A percentile compares a stretch with the other conserved stretches of the same genome.
Evolutionary conservation across 768 basidiomycete genomes (phyloP).

Genomic region (Agaricus sinodeliciosus): DNA sequence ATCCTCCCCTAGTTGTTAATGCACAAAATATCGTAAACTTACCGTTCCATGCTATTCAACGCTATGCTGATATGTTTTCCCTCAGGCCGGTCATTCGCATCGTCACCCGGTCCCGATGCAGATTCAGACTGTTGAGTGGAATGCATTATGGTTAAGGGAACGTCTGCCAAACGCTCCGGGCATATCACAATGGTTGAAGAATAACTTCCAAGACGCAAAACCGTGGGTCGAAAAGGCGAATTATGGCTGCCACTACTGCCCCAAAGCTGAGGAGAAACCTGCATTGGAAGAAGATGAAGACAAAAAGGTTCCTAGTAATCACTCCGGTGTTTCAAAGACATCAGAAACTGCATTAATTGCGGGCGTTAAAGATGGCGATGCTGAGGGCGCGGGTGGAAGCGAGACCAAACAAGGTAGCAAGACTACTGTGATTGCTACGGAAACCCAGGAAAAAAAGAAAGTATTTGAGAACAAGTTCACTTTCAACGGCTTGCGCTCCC

Average conservation of each 20-base stretch:
- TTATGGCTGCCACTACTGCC: slow-evolving; percentile 53
- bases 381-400: slow-evolving; percentile 2
- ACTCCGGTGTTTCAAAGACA: not conserved
- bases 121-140: slow-evolving; percentile 23
- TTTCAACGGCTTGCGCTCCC: slow-evolving; percentile 57
- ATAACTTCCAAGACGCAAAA: slow-evolving; percentile 14
- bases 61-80: not conserved
- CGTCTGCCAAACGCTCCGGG: slow-evolving; percentile 13
- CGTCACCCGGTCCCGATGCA: slow-evolving; percentile 48
- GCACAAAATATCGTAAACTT: slow-evolving; percentile 38
- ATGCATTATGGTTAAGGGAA: not conserved
- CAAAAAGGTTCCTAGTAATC: not conserved
- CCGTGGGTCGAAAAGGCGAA: slow-evolving; percentile 25
- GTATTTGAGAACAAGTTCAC: slow-evolving; percentile 24
- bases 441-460: slow-evolving; percentile 5
- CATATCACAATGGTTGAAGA: slow-evolving; percentile 10
- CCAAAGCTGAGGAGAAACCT: not conserved
- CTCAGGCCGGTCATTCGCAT: slow-evolving; percentile 58
- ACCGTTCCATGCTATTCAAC: not conserved
- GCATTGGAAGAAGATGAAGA: not conserved
- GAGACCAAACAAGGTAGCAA: not conserved
- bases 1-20: slow-evolving; percentile 41
- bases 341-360: not conserved
- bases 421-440: not conserved
- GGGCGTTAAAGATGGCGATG: not conserved